Evolutionary conservation across 2,329 filamentous ascomycete genomes (phyloP).

Genomic region (Talaromyces sp.): DNA sequence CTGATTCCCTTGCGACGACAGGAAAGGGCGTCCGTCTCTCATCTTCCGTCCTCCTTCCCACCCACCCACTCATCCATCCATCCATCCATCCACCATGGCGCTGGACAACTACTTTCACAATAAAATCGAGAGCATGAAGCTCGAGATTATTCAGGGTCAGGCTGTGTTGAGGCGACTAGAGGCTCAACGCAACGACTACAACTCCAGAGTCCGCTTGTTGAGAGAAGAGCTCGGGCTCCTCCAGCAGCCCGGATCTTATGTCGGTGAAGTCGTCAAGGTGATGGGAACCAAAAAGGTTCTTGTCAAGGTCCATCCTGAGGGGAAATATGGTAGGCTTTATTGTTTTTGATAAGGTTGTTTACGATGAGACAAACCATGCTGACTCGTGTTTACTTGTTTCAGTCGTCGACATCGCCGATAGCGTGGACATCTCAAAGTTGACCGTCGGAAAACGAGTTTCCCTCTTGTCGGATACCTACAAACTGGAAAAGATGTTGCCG

Average conservation of each 20-base stretch:
- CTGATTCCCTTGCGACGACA: not conserved
- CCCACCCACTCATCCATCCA: not conserved
- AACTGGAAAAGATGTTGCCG: constrained; percentile 96
- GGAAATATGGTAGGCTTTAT: constrained; percentile 80
- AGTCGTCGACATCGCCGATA: constrained; percentile 96
- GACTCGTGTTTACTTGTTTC: not conserved
- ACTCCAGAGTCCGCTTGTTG: constrained; percentile 90
- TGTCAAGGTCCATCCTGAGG: constrained; percentile 97
- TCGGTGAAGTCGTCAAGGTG: constrained; percentile 99
- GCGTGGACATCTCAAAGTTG: constrained; percentile 90
- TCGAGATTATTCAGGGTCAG: constrained; percentile 99
- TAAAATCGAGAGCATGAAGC: constrained; percentile 99
- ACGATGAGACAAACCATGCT: not conserved
- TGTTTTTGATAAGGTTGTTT: not conserved
- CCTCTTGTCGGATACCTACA: constrained; percentile 93
- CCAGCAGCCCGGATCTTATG: constrained; percentile 96
- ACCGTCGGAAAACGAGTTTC: constrained; percentile 97
- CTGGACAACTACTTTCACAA: constrained; percentile 99
- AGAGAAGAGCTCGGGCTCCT: constrained; percentile 92
- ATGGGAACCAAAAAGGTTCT: constrained; percentile 99
- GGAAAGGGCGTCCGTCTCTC: not conserved
- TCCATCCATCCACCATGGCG: constrained; percentile 64
- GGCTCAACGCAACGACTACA: constrained; percentile 98
- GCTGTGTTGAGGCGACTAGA: constrained; percentile 90
- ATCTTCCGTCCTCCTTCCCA: not conserved